Conservation (phyloP, 2,329 filamentous ascomycete genomes). For the Fonsecaea erecta region DNA sequence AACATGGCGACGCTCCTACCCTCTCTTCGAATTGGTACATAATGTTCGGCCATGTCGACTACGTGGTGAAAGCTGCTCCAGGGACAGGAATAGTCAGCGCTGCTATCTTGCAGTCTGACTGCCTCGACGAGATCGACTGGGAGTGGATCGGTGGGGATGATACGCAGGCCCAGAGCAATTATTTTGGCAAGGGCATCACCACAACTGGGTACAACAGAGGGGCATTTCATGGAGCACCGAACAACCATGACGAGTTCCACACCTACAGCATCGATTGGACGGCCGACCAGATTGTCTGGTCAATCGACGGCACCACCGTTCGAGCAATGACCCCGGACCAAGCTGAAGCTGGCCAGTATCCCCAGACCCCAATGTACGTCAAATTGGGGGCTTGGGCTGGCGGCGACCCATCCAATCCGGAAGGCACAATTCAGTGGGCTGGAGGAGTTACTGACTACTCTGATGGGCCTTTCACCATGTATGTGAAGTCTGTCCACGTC, state of each 20-base stretch:
- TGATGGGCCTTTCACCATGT: slow-evolving; percentile 73
- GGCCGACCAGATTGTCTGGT: slow-evolving; percentile 66
- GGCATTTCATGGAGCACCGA: slow-evolving; percentile 70
- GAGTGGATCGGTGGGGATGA: slow-evolving; percentile 87
- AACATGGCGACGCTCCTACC: slow-evolving; percentile 81
- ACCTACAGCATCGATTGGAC: slow-evolving; percentile 68
- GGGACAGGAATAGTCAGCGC: slow-evolving; percentile 93
- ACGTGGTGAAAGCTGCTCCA: slow-evolving; percentile 81
- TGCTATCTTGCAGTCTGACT: slow-evolving; percentile 86
- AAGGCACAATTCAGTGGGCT: slow-evolving; percentile 68
- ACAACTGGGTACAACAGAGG: slow-evolving; percentile 80
- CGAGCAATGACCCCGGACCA: slow-evolving; percentile 66
- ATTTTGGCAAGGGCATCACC: slow-evolving; percentile 91
- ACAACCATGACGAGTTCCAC: slow-evolving; percentile 59
- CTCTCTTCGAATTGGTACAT: slow-evolving; percentile 94
- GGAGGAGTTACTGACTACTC: slow-evolving; percentile 70
- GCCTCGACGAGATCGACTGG: slow-evolving; percentile 94
- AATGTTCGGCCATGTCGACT: slow-evolving; percentile 94
- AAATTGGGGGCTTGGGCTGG: slow-evolving; percentile 73
- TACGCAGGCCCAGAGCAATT: slow-evolving; percentile 88
- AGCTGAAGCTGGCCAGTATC: slow-evolving; percentile 66
- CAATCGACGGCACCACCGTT: slow-evolving; percentile 64
- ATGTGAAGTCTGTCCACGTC: slow-evolving; percentile 65
- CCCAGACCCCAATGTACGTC: slow-evolving; percentile 74
- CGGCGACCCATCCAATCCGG: slow-evolving; percentile 53